A percentile compares a stretch with the other conserved stretches of the same genome.
Conservation (phyloP, 169 alveolate genomes). For the Miamiensis avidus region DNA sequence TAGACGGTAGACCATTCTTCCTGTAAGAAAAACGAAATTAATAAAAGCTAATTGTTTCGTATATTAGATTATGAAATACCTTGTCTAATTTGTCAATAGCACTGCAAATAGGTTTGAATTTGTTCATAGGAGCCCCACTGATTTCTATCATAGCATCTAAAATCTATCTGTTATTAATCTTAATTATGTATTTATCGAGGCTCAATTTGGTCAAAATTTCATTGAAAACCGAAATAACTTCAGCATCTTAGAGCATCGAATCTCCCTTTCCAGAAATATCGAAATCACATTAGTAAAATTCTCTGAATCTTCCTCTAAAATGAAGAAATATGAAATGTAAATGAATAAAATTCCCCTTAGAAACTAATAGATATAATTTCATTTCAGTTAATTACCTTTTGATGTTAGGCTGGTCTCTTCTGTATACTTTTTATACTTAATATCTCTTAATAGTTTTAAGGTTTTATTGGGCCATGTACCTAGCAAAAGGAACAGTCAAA, state of each 20-base stretch:
- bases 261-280: slow-evolving; percentile 95
- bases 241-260: slow-evolving; percentile 94
- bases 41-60: neutral
- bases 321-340: slow-evolving; percentile 64
- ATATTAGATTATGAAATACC: neutral
- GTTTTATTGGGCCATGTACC: slow-evolving; percentile 91
- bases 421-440: slow-evolving; percentile 96
- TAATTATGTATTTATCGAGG: slow-evolving; percentile 79
- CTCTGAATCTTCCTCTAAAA: slow-evolving; percentile 95
- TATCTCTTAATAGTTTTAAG: slow-evolving; percentile 91
- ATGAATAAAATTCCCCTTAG: neutral
- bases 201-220: slow-evolving; percentile 84
- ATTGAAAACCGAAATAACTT: slow-evolving; percentile 89
- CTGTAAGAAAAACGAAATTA: neutral
- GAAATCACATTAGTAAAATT: slow-evolving; percentile 97
- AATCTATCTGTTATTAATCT: slow-evolving; percentile 91
- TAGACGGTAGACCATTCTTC: slow-evolving; percentile 93
- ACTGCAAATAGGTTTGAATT: slow-evolving; percentile 91
- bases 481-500: slow-evolving; percentile 97
- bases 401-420: slow-evolving; percentile 95
- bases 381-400: neutral
- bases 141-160: slow-evolving; percentile 90
- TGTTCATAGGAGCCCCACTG: slow-evolving; percentile 88
- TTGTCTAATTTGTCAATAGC: slow-evolving; percentile 97
- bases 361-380: neutral